A percentile compares a stretch with the other conserved stretches of the same genome.
Evolutionary conservation across 2,329 filamentous ascomycete species (phyloP).

Genomic region (Emmonsia crescens): DNA sequence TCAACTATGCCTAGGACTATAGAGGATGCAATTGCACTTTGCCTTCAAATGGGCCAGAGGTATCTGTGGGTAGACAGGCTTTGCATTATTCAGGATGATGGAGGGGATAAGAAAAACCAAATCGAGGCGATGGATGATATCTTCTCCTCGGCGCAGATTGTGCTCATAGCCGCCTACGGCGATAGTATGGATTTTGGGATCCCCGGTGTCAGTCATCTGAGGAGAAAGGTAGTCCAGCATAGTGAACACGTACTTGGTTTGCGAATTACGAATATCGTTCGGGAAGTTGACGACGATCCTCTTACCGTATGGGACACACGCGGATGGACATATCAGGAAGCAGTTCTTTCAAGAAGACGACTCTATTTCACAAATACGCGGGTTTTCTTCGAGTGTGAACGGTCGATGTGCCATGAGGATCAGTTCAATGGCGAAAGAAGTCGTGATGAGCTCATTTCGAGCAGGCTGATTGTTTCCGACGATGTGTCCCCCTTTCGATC

Average conservation of each 20-base stretch:
- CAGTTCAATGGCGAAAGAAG: neutral
- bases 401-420: neutral
- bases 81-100: slow-evolving; percentile 1
- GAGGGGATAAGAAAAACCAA: neutral
- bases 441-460: neutral
- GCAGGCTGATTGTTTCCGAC: neutral
- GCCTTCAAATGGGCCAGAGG: neutral
- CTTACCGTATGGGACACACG: neutral
- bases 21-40: neutral
- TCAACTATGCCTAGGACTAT: neutral
- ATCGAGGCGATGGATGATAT: neutral
- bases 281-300: neutral
- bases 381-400: neutral
- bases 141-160: neutral
- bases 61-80: neutral
- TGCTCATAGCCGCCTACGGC: neutral
- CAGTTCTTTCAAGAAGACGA: neutral
- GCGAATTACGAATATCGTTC: neutral
- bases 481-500: neutral
- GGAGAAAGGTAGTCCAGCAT: neutral
- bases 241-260: neutral
- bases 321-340: slow-evolving; percentile 1
- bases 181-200: neutral
- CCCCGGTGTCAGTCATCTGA: neutral
- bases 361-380: neutral